These are phyloP conservation scores for Petunia axillaris DNA, from an alignment of 257 asterid genomes.

Conservation along the genomic window DNA sequence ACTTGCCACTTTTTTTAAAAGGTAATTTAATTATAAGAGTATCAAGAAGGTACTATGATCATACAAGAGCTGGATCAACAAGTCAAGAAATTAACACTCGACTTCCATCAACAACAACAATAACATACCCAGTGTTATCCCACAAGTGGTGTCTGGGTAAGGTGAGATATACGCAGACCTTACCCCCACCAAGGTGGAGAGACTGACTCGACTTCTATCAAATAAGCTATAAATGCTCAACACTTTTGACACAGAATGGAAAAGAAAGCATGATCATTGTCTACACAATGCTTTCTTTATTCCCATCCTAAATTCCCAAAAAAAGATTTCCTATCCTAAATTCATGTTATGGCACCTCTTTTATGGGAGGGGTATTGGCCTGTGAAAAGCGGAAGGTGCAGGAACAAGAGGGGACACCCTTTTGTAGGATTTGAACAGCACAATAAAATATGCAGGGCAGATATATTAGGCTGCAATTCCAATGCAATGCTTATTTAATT, in stretches of 20 bases:
- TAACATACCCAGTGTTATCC: too few relatives aligned
- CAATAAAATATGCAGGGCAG: neutral
- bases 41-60: too few relatives aligned
- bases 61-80: too few relatives aligned
- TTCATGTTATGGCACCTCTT: neutral
- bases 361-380: neutral
- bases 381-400: slow-evolving; percentile 17
- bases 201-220: neutral
- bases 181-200: too few relatives aligned
- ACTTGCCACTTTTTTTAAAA: too few relatives aligned
- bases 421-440: slow-evolving; percentile 20
- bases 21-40: too few relatives aligned
- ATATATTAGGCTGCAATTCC: neutral
- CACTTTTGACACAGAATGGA: neutral
- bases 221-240: neutral
- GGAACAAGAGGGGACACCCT: slow-evolving; percentile 10
- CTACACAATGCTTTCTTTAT: neutral
- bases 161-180: too few relatives aligned
- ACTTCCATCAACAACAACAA: neutral
- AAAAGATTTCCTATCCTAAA: neutral
- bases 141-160: too few relatives aligned
- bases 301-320: neutral
- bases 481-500: slow-evolving; percentile 8
- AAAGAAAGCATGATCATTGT: neutral
- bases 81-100: neutral